Base-by-base conservation (phyloP, 805 yeast species). In the Blastobotrys muscicola region DNA sequence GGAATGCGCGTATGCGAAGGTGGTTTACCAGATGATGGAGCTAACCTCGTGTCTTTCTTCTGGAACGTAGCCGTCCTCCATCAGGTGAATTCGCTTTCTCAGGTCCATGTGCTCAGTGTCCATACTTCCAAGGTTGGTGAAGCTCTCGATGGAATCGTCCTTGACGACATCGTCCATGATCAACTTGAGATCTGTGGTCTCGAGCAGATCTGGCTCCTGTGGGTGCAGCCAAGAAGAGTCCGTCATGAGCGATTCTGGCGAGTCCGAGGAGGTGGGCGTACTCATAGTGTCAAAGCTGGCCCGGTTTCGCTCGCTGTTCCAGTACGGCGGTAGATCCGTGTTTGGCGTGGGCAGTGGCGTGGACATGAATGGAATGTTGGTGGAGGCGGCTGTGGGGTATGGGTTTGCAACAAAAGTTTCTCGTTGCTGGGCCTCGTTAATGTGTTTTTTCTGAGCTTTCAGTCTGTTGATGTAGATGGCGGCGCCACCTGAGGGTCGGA, bases 401-500 rank as follows among this genome's bases (percentile, higher is more conserved):
- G 26, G 26, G 26, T 20, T 4, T 13, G 37, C 23, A 4, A 48
- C 14, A 13, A 50, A 31, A 7, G 53, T 39, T 38, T 44, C 43
- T 11, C 54, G 44, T 9, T 54, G 52, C 29, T 43, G 38, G 12
- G 46, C 49, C 33, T 54, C 56, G 13, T 41, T 43, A 15, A 43
- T 39, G 10, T 54, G 49, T 39, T 45, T 48, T 42, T 51, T 51
- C 31, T 47, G 46, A 11, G 47, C 46, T 42, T 47, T 53, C 14
- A 49, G 37, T 29, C 54, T 43, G 42, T 57, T 51, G 30, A 55
- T 47, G 45, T 54, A 58, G 36, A 58, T 42, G 13, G 62, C 62
- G 1, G 64, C 61, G 14, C 56, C 61, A 8, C 64, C 64, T 9
- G 54, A 46, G 6, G 61, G 58, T 8, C 59, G 42, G 49, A 59